A percentile compares a stretch with the other conserved stretches of the same genome.
Evolutionary conservation across 2,329 filamentous ascomycete species (phyloP).

Genomic region (Davidsoniella neocaledoniae): DNA sequence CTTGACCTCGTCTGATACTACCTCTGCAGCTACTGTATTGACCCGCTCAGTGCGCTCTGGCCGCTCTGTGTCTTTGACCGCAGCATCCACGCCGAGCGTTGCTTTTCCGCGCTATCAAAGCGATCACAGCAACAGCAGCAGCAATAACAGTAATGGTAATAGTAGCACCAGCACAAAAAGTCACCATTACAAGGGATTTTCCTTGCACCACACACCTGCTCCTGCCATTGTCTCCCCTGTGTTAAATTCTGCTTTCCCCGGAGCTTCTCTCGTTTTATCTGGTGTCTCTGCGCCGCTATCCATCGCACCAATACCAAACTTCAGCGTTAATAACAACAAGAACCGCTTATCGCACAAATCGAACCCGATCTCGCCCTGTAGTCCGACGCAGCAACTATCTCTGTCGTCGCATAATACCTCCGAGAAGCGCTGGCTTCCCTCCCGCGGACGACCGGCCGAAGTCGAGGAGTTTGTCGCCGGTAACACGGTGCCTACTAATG

Average conservation of each 20-base stretch:
- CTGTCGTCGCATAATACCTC: slow-evolving; percentile 3
- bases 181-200: no score
- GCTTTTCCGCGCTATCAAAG: not conserved
- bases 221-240: not conserved
- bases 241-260: not conserved
- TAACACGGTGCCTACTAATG: no score
- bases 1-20: not conserved
- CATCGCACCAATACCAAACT: slow-evolving; percentile 3
- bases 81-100: not conserved
- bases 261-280: not conserved
- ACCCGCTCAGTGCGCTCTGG: slow-evolving; percentile 6
- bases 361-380: not conserved
- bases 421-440: slow-evolving; percentile 6
- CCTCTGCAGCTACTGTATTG: not conserved
- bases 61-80: slow-evolving; percentile 6
- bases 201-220: not conserved
- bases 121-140: not conserved
- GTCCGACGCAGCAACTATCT: not conserved
- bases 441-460: not conserved
- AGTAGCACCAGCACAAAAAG: no score
- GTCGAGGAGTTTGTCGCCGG: no score
- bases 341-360: not conserved
- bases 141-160: not conserved
- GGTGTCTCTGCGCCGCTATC: not conserved
- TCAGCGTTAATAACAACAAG: no score